Evolutionary conservation across 2,329 filamentous ascomycete genomes (phyloP), one percentile per base, ranked within the genome.

Genomic region (Pyrenochaeta sp.): DNA sequence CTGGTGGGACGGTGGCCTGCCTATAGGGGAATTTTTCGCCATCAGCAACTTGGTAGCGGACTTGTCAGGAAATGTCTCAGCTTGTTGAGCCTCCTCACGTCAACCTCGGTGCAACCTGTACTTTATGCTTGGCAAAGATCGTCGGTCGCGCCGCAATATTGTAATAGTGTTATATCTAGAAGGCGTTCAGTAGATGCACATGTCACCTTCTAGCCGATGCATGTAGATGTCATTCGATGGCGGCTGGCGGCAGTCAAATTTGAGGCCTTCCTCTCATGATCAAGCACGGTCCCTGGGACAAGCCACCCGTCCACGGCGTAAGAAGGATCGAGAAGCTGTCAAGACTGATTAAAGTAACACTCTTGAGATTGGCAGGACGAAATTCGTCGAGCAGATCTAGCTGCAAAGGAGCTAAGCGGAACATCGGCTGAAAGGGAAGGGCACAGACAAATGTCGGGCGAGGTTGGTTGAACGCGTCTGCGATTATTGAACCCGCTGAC

Each of bases 11-110:
- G 8, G 21, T 20, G 7, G 17, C 31, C n/a, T n/a, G n/a, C n/a
- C 31, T 34, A 34, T 34, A 20, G 30, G 17, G 18, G 15, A 21
- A n/a, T n/a, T 32, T 22, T 20, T n/a, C n/a, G n/a, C n/a, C n/a
- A n/a, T n/a, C n/a, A n/a, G n/a, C n/a, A n/a, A n/a, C n/a, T n/a
- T n/a, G n/a, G n/a, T n/a, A n/a, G n/a, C n/a, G n/a, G n/a, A n/a
- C n/a, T n/a, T n/a, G n/a, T n/a, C n/a, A n/a, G n/a, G n/a, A n/a
- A n/a, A 27, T 27, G 24, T 13, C 9, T 27, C 24, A 27, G 24
- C 24, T 27, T n/a, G n/a, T n/a, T n/a, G n/a, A n/a, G n/a, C n/a
- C n/a, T n/a, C n/a, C n/a, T n/a, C n/a, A n/a, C n/a, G n/a, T n/a
- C n/a, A n/a, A n/a, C n/a, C n/a, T n/a, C n/a, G n/a, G n/a, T n/a